These are phyloP conservation scores for Cryphonectria naterciae DNA, from an alignment of 2,329 filamentous ascomycete species.

Conservation along the genomic window DNA sequence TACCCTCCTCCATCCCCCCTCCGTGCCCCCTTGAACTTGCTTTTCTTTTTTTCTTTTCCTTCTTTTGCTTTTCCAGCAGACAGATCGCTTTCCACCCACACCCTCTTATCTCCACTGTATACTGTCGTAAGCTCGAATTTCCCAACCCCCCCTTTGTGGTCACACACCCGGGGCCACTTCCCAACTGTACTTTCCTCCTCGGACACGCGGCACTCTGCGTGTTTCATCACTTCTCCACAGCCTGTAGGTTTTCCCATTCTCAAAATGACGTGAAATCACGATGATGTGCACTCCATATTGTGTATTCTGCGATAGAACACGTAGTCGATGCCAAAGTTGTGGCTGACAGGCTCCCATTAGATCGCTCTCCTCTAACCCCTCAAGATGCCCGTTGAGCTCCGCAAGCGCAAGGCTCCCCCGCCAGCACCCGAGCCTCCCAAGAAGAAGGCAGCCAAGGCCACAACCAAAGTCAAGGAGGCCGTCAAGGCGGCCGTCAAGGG, in stretches of 20 bases:
- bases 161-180: slow-evolving; percentile 19
- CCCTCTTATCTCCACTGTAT: background rate
- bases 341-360: slow-evolving; percentile 19
- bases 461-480: slow-evolving; percentile 42
- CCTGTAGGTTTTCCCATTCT: slow-evolving; percentile 17
- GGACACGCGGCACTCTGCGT: slow-evolving; percentile 19
- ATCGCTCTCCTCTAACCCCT: background rate
- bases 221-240: slow-evolving; percentile 24
- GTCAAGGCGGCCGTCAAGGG: slow-evolving; percentile 38
- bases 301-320: too few species aligned
- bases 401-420: slow-evolving; percentile 64
- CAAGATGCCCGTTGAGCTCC: slow-evolving; percentile 60
- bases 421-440: slow-evolving; percentile 49
- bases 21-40: slow-evolving; percentile 29
- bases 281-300: background rate
- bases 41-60: slow-evolving; percentile 20
- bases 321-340: background rate
- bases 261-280: background rate
- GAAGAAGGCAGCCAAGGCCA: slow-evolving; percentile 49
- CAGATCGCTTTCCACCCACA: background rate
- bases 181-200: slow-evolving; percentile 22
- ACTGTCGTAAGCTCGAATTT: slow-evolving; percentile 8
- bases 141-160: slow-evolving; percentile 14
- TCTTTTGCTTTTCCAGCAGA: slow-evolving; percentile 18
- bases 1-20: slow-evolving; percentile 33